These are phyloP conservation scores for Tetrapisispora phaffii DNA, from an alignment of 805 yeast genomes.

Conservation along the genomic window DNA sequence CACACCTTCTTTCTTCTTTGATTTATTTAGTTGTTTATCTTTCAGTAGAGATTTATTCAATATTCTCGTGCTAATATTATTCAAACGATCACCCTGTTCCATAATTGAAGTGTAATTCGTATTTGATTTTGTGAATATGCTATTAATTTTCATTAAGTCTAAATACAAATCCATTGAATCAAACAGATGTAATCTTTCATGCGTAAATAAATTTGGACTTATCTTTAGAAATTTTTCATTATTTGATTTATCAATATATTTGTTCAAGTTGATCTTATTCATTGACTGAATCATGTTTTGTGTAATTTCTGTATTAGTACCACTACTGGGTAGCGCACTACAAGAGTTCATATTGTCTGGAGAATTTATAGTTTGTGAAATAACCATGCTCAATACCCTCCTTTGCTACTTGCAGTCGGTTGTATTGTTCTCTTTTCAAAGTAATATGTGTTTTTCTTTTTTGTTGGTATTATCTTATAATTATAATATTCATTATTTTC, in stretches of 20 bases:
- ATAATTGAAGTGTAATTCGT: slow-evolving; percentile 3
- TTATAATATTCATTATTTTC: no score
- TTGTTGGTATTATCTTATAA: no score
- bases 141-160: slow-evolving; percentile 18
- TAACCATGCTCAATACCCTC: neutral
- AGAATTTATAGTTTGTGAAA: neutral
- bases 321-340: neutral
- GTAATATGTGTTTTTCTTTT: no score
- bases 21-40: slow-evolving; percentile 19
- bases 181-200: slow-evolving; percentile 23
- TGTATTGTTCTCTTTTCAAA: no score
- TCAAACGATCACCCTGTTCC: slow-evolving; percentile 28
- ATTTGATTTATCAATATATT: neutral
- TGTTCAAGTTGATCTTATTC: neutral
- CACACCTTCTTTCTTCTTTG: slow-evolving; percentile 30
- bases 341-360: neutral
- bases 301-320: neutral
- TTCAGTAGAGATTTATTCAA: slow-evolving; percentile 24
- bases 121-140: neutral
- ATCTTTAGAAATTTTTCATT: slow-evolving; percentile 20
- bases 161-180: slow-evolving; percentile 26
- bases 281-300: neutral
- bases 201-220: slow-evolving; percentile 26
- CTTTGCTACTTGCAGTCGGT: no score
- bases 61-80: slow-evolving; percentile 28